Base-by-base conservation (phyloP, 345 rosid genomes). In the Euclidium syriacum region DNA sequence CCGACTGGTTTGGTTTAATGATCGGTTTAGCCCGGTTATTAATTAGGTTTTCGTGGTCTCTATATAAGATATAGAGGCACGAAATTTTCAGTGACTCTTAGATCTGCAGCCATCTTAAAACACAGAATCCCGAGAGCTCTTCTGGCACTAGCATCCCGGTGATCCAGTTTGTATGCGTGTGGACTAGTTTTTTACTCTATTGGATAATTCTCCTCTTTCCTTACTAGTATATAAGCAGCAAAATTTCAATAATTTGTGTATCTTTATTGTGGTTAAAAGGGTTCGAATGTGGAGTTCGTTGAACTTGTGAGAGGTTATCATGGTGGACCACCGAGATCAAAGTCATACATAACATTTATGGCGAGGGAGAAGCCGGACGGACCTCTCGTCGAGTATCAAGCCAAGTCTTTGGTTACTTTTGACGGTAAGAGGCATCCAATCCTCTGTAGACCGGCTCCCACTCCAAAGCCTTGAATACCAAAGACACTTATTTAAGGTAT, bases 311-410 rank as follows among this genome's bases (percentile, higher is more conserved):
- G 65, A 22, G 65, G 65, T 23, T 5, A 6, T 20, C 14, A 20
- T 22, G 1, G 29, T 4, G 2, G 4, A 32, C 29, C 20, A 44
- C 40, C 50, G 0, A 62, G 49, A 63, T 10, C 58, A 6, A 50
- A 51, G 68, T 63, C 68, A 12, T 62, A 51, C 58, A 63, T 39
- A 19, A 63, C 68, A 27, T 50, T 51, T 39, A 51, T 51, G 58
- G 58, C 58, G 1, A 51, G 58, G 22, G 68, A 50, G 50, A 50
- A 63, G 1, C 58, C 29, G 0, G 50, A 51, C 39, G 58, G 58
- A 19, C 49, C 17, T 18, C 50, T 18, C 39, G 58, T 50, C 2
- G 68, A 51, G 30, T 63, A 64, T 52, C 42, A 40, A 52, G 52
- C 68, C 42, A 41, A 52, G 40, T 10, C 2, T 41, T 9, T 52